Percentiles rank a stretch among this genome's conserved stretches.
These are phyloP conservation scores for Bondarzewia mesenterica DNA, from an alignment of 1,284 basidiomycete genomes.

Conservation along the genomic window DNA sequence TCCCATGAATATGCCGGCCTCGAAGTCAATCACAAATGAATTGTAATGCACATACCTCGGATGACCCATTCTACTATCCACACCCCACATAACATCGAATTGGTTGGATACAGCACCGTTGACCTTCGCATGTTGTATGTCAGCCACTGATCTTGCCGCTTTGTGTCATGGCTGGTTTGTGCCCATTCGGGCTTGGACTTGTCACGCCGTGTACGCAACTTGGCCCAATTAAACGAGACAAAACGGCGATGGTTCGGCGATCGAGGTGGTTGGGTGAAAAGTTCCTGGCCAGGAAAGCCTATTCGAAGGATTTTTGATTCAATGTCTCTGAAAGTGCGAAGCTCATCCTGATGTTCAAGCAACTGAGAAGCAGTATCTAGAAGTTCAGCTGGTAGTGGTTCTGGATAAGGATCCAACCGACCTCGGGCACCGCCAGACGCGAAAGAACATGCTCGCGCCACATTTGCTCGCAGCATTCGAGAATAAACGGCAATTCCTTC, in stretches of 20 bases:
- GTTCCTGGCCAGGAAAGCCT: neutral
- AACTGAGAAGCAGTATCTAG: neutral
- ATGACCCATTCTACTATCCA: constrained; percentile 1
- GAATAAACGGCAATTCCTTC: neutral
- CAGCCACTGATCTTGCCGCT: constrained; percentile 1
- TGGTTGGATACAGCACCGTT: neutral
- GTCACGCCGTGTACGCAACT: constrained; percentile 1
- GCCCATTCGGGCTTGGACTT: constrained; percentile 3
- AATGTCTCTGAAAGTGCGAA: neutral
- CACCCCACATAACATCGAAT: neutral
- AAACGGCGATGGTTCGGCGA: neutral
- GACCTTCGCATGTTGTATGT: constrained; percentile 3
- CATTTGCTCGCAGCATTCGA: neutral
- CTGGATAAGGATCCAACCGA: neutral
- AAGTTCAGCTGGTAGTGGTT: neutral
- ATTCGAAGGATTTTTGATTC: neutral
- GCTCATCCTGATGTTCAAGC: constrained; percentile 1
- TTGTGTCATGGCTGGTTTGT: neutral
- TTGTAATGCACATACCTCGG: neutral
- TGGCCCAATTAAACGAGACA: constrained; percentile 1
- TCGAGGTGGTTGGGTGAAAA: neutral
- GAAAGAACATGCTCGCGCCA: constrained; percentile 1
- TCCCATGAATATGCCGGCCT: neutral
- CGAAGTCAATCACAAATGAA: neutral
- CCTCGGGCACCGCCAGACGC: constrained; percentile 1